Conservation (phyloP, 2,329 filamentous ascomycete genomes). For the Sporothrix pallida region DNA sequence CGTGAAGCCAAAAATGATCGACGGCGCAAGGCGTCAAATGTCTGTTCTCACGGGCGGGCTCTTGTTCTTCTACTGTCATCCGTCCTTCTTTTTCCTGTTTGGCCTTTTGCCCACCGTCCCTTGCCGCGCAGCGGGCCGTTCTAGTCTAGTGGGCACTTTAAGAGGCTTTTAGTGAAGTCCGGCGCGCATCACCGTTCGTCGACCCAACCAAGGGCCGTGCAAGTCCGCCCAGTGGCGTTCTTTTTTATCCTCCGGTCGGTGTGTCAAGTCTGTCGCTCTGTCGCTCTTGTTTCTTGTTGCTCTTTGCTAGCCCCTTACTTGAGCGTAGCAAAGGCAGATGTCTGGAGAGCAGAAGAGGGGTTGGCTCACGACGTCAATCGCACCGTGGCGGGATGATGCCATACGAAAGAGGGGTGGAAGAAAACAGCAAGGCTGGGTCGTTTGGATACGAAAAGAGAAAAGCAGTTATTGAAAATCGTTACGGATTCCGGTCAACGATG, state of each 20-base stretch:
- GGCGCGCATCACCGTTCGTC: background rate
- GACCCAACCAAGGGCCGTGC: background rate
- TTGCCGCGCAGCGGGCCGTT: slow-evolving; percentile 21
- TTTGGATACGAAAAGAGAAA: background rate
- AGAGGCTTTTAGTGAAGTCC: too few relatives aligned
- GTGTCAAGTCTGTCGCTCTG: background rate
- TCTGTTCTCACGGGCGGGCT: background rate
- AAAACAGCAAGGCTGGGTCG: background rate
- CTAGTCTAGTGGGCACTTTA: background rate
- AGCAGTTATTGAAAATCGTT: background rate
- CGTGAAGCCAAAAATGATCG: background rate
- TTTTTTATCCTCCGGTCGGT: background rate
- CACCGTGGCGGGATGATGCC: background rate
- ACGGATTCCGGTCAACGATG: background rate
- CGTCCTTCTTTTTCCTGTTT: background rate
- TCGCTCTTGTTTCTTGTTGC: slow-evolving; percentile 13
- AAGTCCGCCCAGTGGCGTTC: slow-evolving; percentile 16
- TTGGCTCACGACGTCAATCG: background rate
- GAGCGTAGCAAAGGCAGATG: background rate
- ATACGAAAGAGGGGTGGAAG: background rate
- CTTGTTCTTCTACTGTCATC: too few relatives aligned
- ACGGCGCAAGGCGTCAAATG: background rate
- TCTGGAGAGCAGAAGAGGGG: background rate
- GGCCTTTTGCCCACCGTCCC: slow-evolving; percentile 7
- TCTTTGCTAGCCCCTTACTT: background rate